A percentile compares a stretch with the other conserved stretches of the same genome.
phyloP scores from a whole-genome alignment of 1,284 basidiomycete genomes.

The Wolfiporia cocos region DNA sequence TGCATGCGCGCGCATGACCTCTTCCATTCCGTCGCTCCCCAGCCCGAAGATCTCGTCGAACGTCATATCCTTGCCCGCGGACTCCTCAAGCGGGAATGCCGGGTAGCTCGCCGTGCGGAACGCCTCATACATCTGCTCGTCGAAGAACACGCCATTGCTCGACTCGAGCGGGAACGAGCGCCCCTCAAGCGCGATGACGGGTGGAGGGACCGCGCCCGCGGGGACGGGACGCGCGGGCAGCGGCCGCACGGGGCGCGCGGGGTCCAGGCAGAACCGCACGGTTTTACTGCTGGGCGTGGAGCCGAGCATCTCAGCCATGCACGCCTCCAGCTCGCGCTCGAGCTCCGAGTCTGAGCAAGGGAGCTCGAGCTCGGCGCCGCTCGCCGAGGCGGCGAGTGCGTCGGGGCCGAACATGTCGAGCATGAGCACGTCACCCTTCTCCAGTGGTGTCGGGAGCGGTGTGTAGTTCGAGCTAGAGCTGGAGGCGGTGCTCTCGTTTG shows the following conservation, averaged over 20 bases:
- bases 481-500: background rate
- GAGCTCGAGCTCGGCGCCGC: background rate
- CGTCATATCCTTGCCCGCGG: background rate
- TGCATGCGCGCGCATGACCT: too few relatives aligned
- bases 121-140: background rate
- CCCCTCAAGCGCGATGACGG: conserved; percentile 1
- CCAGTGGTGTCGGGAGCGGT: conserved; percentile 1
- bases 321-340: conserved; percentile 1
- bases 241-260: background rate
- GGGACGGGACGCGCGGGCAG: background rate
- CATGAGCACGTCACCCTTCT: conserved; percentile 1
- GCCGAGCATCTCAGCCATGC: background rate
- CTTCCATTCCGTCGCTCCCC: too few relatives aligned
- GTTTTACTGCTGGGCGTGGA: background rate
- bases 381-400: background rate
- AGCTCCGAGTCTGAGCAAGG: conserved; percentile 1
- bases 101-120: too few relatives aligned
- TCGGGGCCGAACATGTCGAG: background rate
- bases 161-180: conserved; percentile 3
- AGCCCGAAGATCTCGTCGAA: conserved; percentile 1
- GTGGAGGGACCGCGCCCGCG: background rate
- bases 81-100: too few relatives aligned
- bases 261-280: background rate
- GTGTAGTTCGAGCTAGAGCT: background rate
- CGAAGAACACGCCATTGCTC: conserved; percentile 1